Evolutionary conservation across 2,329 filamentous ascomycete species (phyloP), one percentile per base, ranked within the genome.

Genomic region (Chalaropsis thielavioides): DNA sequence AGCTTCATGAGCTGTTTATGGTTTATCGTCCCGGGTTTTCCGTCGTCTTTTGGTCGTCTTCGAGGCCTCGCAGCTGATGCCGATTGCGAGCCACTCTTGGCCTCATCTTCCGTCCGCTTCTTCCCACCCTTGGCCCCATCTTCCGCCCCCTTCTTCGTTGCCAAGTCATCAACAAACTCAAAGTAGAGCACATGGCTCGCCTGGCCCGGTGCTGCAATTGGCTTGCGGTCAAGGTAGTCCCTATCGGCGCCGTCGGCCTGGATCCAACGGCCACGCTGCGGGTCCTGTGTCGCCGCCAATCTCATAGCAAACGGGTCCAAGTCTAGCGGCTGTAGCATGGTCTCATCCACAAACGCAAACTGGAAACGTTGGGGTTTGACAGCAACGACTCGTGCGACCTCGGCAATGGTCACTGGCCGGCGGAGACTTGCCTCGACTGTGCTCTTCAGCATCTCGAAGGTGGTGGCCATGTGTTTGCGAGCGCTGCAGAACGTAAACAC

Each of bases 401-500:
- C 91, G 67, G 88, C 85, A 22, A 94, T 76, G 0, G 79, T 78
- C 51, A 99, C 75, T 19, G 84, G 78, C 27, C 83, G 81, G 70
- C 88, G 86, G 67, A 85, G 91, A 72, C 96, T 90, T 0, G 83
- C 83, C 74, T 96, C 90, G 0, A 97, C 92, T 0, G 92, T 83
- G 8, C 84, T 82, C 70, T 86, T 90, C 59, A 99, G 88, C 5
- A 88, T 96, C 17, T 94, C 88, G 69, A 96, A 90, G 0, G 92
- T 96, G 0, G 94, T 97, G 0, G 89, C 86, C 35, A 97, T 81
- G 71, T 97, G 89, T 72, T 95, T 96, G 58, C 94, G 85, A 0
- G 92, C 92, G 72, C 86, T 94, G 76, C 90, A 95, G 72, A 99
- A 97, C 0, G 94, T 97, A 71, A 90, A 96, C 0, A 97, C 90